Percentiles rank a stretch among this genome's conserved stretches.
Evolutionary conservation across 192 early-diverging fungal species (phyloP).

Genomic region (Entomortierella chlamydospora): DNA sequence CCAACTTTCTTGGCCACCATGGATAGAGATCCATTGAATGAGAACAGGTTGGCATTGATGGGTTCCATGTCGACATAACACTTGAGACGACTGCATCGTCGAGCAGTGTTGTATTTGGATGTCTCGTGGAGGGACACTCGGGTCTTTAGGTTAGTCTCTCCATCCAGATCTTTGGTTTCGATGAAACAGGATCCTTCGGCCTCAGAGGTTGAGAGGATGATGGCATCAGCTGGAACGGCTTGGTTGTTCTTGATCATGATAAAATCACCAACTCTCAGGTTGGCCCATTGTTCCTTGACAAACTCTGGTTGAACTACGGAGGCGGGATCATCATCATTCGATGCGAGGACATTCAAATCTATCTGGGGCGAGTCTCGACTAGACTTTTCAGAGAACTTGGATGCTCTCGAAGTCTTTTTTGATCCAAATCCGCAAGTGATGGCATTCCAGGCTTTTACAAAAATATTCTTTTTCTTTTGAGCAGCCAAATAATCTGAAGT

Average conservation of each 20-base stretch:
- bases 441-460: conserved; percentile 12
- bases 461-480: conserved; percentile 12
- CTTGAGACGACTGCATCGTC: conserved; percentile 75
- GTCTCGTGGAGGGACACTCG: conserved; percentile 76
- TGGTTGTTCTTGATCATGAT: conserved; percentile 86
- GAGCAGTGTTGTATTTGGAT: conserved; percentile 72
- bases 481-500: background rate
- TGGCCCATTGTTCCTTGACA: conserved; percentile 70
- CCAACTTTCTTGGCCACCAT: conserved; percentile 42
- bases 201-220: conserved; percentile 84
- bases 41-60: conserved; percentile 83
- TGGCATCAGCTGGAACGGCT: conserved; percentile 85
- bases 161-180: conserved; percentile 96
- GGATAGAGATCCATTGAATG: conserved; percentile 78
- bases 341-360: conserved; percentile 6
- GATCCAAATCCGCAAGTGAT: conserved; percentile 8
- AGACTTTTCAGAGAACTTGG: conserved; percentile 15
- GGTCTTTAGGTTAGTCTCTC: conserved; percentile 97
- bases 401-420: conserved; percentile 11
- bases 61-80: conserved; percentile 79
- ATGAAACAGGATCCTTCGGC: conserved; percentile 84
- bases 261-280: conserved; percentile 89
- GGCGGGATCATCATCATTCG: conserved; percentile 1
- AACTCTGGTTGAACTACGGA: conserved; percentile 53
- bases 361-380: conserved; percentile 8